phyloP scores from a whole-genome alignment of 1,139 yeast genomes.

The Magnusiomyces tetraspermus region DNA sequence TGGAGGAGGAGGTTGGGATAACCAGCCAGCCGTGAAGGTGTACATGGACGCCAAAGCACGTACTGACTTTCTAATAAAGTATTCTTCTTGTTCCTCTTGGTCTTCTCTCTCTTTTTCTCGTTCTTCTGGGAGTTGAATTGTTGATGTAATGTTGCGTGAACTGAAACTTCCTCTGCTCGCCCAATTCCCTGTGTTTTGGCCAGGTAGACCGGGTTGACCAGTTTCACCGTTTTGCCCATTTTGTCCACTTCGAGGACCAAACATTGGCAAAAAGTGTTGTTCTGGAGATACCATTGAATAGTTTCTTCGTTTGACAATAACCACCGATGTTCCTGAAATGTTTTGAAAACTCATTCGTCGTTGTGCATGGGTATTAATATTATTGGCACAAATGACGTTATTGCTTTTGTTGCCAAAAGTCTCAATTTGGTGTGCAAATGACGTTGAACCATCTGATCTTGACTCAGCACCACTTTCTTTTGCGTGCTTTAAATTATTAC shows the following conservation, averaged over 20 bases:
- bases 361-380: not conserved
- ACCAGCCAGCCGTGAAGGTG: not conserved
- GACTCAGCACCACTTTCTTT: too few relatives aligned
- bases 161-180: too few relatives aligned
- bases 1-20: conserved; percentile 4
- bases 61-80: conserved; percentile 2
- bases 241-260: not conserved
- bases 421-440: too few relatives aligned
- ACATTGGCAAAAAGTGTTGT: not conserved
- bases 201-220: not conserved
- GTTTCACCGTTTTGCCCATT: not conserved
- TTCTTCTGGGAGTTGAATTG: not conserved
- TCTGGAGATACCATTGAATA: not conserved
- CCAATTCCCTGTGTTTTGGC: too few relatives aligned
- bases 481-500: too few relatives aligned
- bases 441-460: too few relatives aligned
- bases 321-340: not conserved
- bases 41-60: conserved; percentile 3
- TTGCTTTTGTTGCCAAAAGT: not conserved
- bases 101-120: too few relatives aligned
- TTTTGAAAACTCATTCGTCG: not conserved
- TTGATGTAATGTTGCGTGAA: too few relatives aligned
- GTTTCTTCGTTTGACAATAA: not conserved
- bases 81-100: conserved; percentile 3
- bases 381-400: not conserved